Evolutionary conservation across 2,329 filamentous ascomycete species (phyloP), one percentile per base, ranked within the genome.

Genomic region (Hypoxylon sp.): DNA sequence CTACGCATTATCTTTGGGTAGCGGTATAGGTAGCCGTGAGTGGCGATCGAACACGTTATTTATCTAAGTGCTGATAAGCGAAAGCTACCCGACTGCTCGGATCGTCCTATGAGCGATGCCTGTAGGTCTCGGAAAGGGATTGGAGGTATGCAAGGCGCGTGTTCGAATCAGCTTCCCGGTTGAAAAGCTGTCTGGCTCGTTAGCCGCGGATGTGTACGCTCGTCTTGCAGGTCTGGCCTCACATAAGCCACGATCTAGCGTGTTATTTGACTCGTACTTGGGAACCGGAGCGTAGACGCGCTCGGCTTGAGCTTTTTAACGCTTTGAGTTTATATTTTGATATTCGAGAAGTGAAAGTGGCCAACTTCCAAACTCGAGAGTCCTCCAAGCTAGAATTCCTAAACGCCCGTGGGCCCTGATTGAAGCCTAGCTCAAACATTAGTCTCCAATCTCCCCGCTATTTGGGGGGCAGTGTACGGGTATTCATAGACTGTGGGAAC

Each of bases 131-230:
- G 11, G 16, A 38, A 56, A 36, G 18, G 28, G 24, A 33, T 6
- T 16, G 38, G 11, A 45, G 38, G 24, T 9, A 36, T 36, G 40
- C n/a, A 14, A 16, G 32, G 18, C 28, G 18, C 40, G n/a, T 46
- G 36, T 12, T 46, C 46, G 28, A 55, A 46, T 33, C 2, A 40
- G 52, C 8, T 36, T 14, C 20, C 30, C 22, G 26, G 24, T 38
- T 24, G 2, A 28, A 30, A 2, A 46, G 38, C 50, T 57, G 48
- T 38, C 54, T 63, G 54, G 61, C 42, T 32, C 45, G 40, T 63
- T 65, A 65, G 62, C 62, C 65, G 65, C 62, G 42, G 44, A 11
- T 44, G 38, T 16, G 26, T 48, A 45, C 38, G 40, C 55, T 38
- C 16, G 14, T 55, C 46, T 51, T 33, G 33, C 14, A n/a, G 33